These are phyloP conservation scores for Penicillium sp. DNA, from an alignment of 2,329 filamentous ascomycete genomes.

Conservation along the genomic window DNA sequence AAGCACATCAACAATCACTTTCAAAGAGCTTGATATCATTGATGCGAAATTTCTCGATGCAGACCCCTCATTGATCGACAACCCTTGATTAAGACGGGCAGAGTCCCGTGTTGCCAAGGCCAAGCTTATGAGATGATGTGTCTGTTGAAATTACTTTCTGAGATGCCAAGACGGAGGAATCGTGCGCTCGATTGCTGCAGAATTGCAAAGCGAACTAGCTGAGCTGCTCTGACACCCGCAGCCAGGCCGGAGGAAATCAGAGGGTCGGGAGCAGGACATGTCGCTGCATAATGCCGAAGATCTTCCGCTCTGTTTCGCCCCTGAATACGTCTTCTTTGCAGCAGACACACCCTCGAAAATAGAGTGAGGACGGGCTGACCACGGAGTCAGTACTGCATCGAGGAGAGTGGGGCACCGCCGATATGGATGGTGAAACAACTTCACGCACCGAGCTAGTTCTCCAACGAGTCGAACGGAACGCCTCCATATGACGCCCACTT, in stretches of 20 bases:
- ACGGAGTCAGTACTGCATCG: constrained; percentile 14
- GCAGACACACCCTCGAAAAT: constrained; percentile 3
- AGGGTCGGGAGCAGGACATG: not conserved
- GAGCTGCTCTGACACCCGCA: not conserved
- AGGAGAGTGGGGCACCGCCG: constrained; percentile 15
- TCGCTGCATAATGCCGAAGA: not conserved
- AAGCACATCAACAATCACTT: not conserved
- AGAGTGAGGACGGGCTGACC: constrained; percentile 8
- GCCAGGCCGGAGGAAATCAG: not conserved
- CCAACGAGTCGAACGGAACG: not conserved
- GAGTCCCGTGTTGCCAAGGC: not conserved
- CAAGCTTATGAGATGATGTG: not conserved
- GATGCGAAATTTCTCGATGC: constrained; percentile 16
- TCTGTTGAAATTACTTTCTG: no score
- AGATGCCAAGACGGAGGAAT: constrained; percentile 22
- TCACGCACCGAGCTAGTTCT: constrained; percentile 16
- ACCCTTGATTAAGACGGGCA: not conserved
- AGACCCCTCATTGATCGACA: constrained; percentile 3
- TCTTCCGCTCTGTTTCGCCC: not conserved
- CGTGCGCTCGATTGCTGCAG: not conserved
- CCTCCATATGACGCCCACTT: not conserved
- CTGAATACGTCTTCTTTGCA: not conserved
- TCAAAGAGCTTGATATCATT: constrained; percentile 9
- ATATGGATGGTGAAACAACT: constrained; percentile 21
- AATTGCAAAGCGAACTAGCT: not conserved